Percentiles rank a stretch among this genome's conserved stretches.
Evolutionary conservation across 2,329 filamentous ascomycete species (phyloP).

Genomic region (Coniosporium tulheliwenetii): DNA sequence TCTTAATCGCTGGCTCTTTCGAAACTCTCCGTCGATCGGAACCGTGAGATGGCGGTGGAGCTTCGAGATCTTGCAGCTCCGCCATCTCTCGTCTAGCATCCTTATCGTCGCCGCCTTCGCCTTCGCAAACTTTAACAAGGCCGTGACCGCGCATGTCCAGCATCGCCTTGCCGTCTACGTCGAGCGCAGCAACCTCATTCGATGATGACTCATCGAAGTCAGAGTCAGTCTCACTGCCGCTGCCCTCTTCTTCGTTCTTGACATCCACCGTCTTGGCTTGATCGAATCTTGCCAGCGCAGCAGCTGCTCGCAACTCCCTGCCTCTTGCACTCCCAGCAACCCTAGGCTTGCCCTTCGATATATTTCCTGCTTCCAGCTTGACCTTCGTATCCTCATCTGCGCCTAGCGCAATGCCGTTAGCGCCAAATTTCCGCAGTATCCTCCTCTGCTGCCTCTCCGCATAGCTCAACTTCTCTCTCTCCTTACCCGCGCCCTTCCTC

Average conservation of each 20-base stretch:
- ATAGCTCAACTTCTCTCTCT: constrained; percentile 40
- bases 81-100: constrained; percentile 48
- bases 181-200: constrained; percentile 27
- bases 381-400: constrained; percentile 51
- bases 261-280: constrained; percentile 21
- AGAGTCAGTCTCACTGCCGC: constrained; percentile 31
- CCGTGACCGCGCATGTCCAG: constrained; percentile 50
- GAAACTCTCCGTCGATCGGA: constrained; percentile 1
- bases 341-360: constrained; percentile 48
- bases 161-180: constrained; percentile 48
- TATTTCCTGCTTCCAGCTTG: constrained; percentile 50
- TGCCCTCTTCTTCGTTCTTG: constrained; percentile 22
- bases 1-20: background rate
- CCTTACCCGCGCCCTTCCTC: constrained; percentile 16
- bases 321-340: constrained; percentile 63
- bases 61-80: constrained; percentile 42
- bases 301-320: constrained; percentile 59
- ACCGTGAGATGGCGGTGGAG: background rate
- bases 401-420: constrained; percentile 51
- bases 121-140: constrained; percentile 62
- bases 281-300: constrained; percentile 60
- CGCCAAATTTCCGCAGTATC: constrained; percentile 64
- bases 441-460: constrained; percentile 57
- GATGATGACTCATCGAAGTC: constrained; percentile 12
- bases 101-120: constrained; percentile 39